Evolutionary conservation across 495 filamentous ascomycete genomes (phyloP), one percentile per base, ranked within the genome.

Genomic region (Hypoxylon crocopeplum): DNA sequence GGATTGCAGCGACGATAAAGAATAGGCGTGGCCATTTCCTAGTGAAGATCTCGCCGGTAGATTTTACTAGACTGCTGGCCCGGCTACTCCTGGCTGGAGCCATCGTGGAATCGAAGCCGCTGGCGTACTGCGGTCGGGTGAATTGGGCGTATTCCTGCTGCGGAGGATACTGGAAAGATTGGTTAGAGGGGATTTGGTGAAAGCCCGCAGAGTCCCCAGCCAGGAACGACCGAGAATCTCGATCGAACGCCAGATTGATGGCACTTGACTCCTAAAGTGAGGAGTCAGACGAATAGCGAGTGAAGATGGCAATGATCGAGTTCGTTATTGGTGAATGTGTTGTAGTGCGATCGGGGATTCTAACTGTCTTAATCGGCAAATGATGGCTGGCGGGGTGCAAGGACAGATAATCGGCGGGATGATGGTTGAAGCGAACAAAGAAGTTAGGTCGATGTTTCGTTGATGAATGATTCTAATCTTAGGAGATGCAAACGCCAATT

Each of bases 1-100:
- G 95, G 36, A 91, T 32, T 30, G 86, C 71, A 24, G 92, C 85
- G 32, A 89, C 77, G 57, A 87, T 67, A 66, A 93, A 80, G 69
- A 97, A 97, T 50, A 85, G 74, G 85, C 92, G 94, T 2, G 92
- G 91, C 95, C 95, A 98, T 64, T 78, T 78, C 3, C 90, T 88
- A 66, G 84, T 88, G 45, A 93, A 86, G 61, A 86, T 70, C 51
- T 68, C 62, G 47, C 55, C 56, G n/a, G 63, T 73, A 45, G 65
- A 62, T 49, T 65, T 69, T 37, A 29, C 51, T 45, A 69, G 61
- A 24, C 62, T 66, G 27, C 67, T 55, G 22, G 60, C 39, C 33
- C 64, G 64, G 34, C 50, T 66, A 36, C 48, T 48, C 12, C 48
- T 55, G 19, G 50, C 34, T 12, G 67, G 11, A 8, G 51, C 24